Evolutionary conservation across 2,329 filamentous ascomycete species (phyloP).

Genomic region (Aspergillus arachidicola): DNA sequence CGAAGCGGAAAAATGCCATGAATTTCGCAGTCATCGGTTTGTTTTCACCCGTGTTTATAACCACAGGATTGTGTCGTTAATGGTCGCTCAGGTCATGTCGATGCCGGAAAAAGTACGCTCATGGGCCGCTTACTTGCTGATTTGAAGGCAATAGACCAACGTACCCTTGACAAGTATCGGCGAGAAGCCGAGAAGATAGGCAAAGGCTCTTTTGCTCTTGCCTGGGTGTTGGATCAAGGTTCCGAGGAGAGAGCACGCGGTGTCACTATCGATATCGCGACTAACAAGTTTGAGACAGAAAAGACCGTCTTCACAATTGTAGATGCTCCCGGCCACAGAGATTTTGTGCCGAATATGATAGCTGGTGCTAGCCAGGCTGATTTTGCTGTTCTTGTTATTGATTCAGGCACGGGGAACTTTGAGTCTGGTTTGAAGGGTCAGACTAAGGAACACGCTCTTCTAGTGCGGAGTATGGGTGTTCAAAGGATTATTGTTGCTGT

Average conservation of each 20-base stretch:
- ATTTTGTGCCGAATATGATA: constrained; percentile 99
- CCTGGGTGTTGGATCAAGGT: constrained; percentile 94
- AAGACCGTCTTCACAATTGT: constrained; percentile 88
- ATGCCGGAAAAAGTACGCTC: constrained; percentile 95
- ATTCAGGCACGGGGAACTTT: constrained; percentile 86
- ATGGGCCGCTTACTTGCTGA: constrained; percentile 95
- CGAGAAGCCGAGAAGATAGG: constrained; percentile 89
- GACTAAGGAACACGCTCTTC: constrained; percentile 87
- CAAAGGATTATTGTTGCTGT: constrained; percentile 85
- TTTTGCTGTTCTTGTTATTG: constrained; percentile 91
- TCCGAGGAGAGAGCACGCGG: constrained; percentile 85
- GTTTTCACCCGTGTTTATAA: constrained; percentile 28
- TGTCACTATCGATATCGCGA: constrained; percentile 95
- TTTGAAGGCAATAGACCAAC: constrained; percentile 81
- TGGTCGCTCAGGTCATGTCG: constrained; percentile 74
- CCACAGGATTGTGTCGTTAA: constrained; percentile 16
- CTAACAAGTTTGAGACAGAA: constrained; percentile 89
- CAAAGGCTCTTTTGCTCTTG: constrained; percentile 92
- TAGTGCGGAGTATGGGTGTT: constrained; percentile 88
- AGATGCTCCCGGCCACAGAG: constrained; percentile 89
- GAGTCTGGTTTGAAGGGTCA: constrained; percentile 92
- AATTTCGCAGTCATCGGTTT: constrained; percentile 92
- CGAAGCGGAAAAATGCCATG: constrained; percentile 74
- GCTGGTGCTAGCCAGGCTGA: constrained; percentile 94
- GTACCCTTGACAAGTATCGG: constrained; percentile 83